Evolutionary conservation across 1,139 yeast species (phyloP), one percentile per base, ranked within the genome.

Genomic region (Blastobotrys buckinghamii): DNA sequence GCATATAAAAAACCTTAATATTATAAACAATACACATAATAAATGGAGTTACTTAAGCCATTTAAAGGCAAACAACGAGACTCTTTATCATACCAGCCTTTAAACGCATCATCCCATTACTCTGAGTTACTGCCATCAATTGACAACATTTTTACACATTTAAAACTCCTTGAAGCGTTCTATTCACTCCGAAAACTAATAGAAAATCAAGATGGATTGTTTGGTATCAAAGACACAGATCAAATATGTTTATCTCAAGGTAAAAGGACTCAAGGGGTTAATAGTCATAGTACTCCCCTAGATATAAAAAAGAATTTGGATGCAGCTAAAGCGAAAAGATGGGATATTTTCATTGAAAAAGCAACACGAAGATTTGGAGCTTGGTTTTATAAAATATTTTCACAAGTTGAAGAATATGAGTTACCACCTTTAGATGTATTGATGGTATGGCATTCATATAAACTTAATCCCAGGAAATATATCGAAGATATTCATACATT

Each of bases 401-500:
- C 5, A 35, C 26, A 12, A 12, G 34, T 12, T n/a, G n/a, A 13
- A 3, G 37, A n/a, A 15, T 2, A 47, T 39, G 19, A 35, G 54
- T 45, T 68, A 29, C 73, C 74, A 1, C 73, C 73, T 1, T 53
- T 70, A 40, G 75, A 71, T 51, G 66, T 72, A 4, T 46, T 71
- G 8, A 62, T 72, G 69, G 71, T 72, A 1, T 72, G 75, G 76
- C 75, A 72, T 54, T 53, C 71, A 4, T 65, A 63, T 47, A 50
- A 65, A 52, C 55, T 68, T 48, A 65, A 64, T 42, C 71, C 71
- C 1, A 54, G 56, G 24, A 53, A 66, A 0, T 65, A 57, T 47
- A 63, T 67, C 49, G 72, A 69, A 42, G 63, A 62, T 26, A 62
- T 65, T 32, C 48, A 56, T 12, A 26, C 17, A n/a, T 37, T 37